Evolutionary conservation across 176 grass and related monocot genomes (phyloP).

Genomic region (Oryza glumipatula): DNA sequence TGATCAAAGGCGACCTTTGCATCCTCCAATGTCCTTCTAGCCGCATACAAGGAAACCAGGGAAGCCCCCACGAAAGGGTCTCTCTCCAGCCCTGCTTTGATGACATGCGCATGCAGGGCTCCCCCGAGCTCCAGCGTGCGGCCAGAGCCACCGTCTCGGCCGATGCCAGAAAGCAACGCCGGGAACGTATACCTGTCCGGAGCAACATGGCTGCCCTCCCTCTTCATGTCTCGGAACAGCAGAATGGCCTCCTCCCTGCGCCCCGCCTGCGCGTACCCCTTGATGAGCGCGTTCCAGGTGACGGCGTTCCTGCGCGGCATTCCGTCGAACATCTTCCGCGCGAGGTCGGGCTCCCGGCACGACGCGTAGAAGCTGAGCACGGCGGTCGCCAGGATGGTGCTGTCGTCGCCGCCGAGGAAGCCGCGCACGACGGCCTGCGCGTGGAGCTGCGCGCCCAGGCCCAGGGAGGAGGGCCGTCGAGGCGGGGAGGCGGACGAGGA

Average conservation of each 20-base stretch:
- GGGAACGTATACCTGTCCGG: slow-evolving; percentile 52
- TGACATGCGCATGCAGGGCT: slow-evolving; percentile 37
- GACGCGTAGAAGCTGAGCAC: slow-evolving; percentile 26
- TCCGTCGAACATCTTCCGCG: slow-evolving; percentile 36
- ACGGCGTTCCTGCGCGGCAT: slow-evolving; percentile 33
- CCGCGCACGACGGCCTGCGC: slow-evolving; percentile 27
- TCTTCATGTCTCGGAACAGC: slow-evolving; percentile 45
- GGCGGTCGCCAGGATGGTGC: slow-evolving; percentile 3
- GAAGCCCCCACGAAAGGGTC: slow-evolving; percentile 49
- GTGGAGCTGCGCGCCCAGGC: slow-evolving; percentile 34
- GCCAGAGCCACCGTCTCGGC: not conserved
- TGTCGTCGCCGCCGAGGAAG: slow-evolving; percentile 6
- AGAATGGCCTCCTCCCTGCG: slow-evolving; percentile 24
- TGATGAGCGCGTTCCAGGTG: slow-evolving; percentile 54
- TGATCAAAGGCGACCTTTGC: slow-evolving; percentile 30
- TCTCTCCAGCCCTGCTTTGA: slow-evolving; percentile 48
- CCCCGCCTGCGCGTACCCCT: slow-evolving; percentile 41
- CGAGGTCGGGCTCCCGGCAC: slow-evolving; percentile 15
- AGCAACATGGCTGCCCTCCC: not conserved
- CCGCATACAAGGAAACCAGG: slow-evolving; percentile 31
- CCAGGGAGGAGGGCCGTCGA: not conserved
- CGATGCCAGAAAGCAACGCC: slow-evolving; percentile 38
- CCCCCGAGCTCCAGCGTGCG: slow-evolving; percentile 20
- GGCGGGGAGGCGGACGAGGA: not conserved
- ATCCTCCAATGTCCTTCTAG: slow-evolving; percentile 13